Percentiles rank a stretch among this genome's conserved stretches.
These are phyloP conservation scores for Diaporthe vexans DNA, from an alignment of 2,329 filamentous ascomycete genomes.

Conservation along the genomic window DNA sequence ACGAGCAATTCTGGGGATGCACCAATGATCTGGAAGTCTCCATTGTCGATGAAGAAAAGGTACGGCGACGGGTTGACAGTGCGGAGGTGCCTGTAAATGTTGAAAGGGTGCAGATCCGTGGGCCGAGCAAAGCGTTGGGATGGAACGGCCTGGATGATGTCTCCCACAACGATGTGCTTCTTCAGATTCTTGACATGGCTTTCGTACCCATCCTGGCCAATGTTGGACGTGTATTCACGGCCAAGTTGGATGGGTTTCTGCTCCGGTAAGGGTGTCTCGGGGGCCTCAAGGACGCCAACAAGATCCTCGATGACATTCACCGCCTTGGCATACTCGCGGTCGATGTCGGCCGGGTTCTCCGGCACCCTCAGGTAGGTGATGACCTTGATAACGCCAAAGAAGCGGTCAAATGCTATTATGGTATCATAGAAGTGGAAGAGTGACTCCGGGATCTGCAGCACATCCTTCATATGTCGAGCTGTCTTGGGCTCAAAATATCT, in stretches of 20 bases:
- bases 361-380: conserved; percentile 86
- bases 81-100: conserved; percentile 95
- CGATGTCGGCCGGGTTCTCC: conserved; percentile 67
- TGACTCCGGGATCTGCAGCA: conserved; percentile 90
- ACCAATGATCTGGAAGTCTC: conserved; percentile 93
- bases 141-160: conserved; percentile 98
- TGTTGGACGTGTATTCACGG: conserved; percentile 90
- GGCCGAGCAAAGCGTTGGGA: conserved; percentile 93
- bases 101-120: conserved; percentile 94
- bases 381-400: conserved; percentile 92
- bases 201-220: conserved; percentile 91
- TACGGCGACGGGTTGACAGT: conserved; percentile 99
- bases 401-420: conserved; percentile 93
- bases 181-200: conserved; percentile 88
- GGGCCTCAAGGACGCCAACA: conserved; percentile 78
- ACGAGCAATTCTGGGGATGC: conserved; percentile 95
- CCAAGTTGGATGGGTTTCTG: conserved; percentile 81
- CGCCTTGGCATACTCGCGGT: conserved; percentile 78
- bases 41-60: conserved; percentile 94
- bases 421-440: conserved; percentile 98
- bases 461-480: conserved; percentile 87
- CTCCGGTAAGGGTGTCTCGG: conserved; percentile 81
- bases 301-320: conserved; percentile 74
- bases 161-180: conserved; percentile 89
- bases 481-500: conserved; percentile 97